Evolutionary conservation across 192 early-diverging fungal genomes (phyloP).

Genomic region (Geranomyces variabilis): DNA sequence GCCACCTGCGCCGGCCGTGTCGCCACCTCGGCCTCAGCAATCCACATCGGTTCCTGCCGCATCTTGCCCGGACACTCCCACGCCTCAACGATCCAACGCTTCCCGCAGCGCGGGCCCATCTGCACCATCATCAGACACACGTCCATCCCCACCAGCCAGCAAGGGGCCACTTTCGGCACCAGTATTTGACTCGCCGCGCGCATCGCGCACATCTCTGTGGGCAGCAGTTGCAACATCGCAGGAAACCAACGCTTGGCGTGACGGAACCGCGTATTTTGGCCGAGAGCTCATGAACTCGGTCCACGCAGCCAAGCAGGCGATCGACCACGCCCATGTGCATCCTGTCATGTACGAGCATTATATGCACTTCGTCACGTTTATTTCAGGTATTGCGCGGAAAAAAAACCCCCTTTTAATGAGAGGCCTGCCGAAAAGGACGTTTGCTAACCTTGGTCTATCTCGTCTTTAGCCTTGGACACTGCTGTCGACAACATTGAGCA

Average conservation of each 20-base stretch:
- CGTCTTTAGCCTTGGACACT: slow-evolving; percentile 24
- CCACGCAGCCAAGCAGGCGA: slow-evolving; percentile 23
- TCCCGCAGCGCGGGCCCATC: too few species aligned
- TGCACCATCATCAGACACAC: too few species aligned
- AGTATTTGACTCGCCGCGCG: background rate
- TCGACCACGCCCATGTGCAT: slow-evolving; percentile 36
- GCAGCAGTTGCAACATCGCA: slow-evolving; percentile 12
- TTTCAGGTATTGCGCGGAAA: slow-evolving; percentile 13
- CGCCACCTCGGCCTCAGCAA: too few species aligned
- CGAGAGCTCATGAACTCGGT: slow-evolving; percentile 22
- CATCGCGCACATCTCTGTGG: slow-evolving; percentile 18
- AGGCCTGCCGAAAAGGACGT: too few species aligned
- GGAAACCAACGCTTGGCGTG: slow-evolving; percentile 22
- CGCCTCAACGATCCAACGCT: too few species aligned
- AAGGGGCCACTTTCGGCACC: too few species aligned
- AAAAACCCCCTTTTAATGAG: background rate
- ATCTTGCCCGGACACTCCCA: too few species aligned
- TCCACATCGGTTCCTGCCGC: too few species aligned
- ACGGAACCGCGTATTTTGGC: slow-evolving; percentile 21
- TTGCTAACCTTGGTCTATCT: background rate
- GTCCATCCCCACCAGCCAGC: too few species aligned
- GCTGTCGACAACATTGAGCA: slow-evolving; percentile 31
- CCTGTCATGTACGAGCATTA: slow-evolving; percentile 32
- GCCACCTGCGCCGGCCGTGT: too few species aligned
- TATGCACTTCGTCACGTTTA: slow-evolving; percentile 33